Evolutionary conservation across 257 asterid species (phyloP).

Genomic region (Plantago major): DNA sequence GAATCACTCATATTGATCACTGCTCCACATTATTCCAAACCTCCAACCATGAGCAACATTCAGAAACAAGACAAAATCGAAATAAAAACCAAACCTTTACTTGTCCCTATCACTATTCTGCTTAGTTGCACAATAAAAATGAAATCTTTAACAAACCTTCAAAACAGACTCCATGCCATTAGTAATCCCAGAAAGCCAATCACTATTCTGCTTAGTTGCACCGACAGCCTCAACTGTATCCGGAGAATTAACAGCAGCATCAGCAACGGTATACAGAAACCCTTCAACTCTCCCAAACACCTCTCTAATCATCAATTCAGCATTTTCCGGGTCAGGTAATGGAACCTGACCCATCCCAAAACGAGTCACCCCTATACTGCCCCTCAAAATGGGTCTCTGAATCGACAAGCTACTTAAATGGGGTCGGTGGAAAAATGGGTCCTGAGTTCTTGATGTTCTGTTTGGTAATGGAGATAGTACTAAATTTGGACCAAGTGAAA

Average conservation of each 20-base stretch:
- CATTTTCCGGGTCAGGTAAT: constrained; percentile 54
- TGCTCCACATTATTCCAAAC: constrained; percentile 3
- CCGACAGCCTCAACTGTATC: constrained; percentile 47
- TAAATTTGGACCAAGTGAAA: constrained; percentile 46
- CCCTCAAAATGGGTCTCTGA: constrained; percentile 45
- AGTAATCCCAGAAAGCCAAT: constrained; percentile 97
- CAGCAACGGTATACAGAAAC: constrained; percentile 77
- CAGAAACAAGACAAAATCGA: constrained; percentile 6
- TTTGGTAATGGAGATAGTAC: constrained; percentile 45
- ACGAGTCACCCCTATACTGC: constrained; percentile 53
- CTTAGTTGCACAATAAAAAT: not conserved
- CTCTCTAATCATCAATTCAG: constrained; percentile 50
- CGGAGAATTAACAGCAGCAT: constrained; percentile 68
- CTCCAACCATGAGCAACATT: not conserved
- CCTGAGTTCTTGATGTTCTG: constrained; percentile 31
- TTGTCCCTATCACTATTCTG: too few relatives aligned
- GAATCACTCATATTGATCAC: not conserved
- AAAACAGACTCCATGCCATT: constrained; percentile 85
- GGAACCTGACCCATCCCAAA: constrained; percentile 80
- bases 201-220: constrained; percentile 55
- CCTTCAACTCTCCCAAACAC: constrained; percentile 75
- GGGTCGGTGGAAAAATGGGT: constrained; percentile 38
- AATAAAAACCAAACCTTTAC: not conserved
- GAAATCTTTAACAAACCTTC: constrained; percentile 54
- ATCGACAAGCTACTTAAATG: constrained; percentile 33